phyloP scores from a whole-genome alignment of 2,329 filamentous ascomycete genomes.

The Raffaelea ambrosiae region DNA sequence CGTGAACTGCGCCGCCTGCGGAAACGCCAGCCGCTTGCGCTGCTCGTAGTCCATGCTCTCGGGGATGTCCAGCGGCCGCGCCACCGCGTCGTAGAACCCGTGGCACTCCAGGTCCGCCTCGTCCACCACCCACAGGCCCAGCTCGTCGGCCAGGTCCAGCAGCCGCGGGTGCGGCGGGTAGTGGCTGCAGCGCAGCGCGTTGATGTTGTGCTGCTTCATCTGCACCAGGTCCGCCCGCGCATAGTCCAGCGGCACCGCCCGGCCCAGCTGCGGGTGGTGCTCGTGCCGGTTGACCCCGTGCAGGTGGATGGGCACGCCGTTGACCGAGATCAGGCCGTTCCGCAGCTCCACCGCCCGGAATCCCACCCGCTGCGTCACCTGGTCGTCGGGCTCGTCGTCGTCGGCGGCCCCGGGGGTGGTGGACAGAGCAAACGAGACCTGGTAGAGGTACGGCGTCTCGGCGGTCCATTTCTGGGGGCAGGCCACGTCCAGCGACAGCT shows the following conservation, averaged over 20 bases:
- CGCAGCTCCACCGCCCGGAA: constrained; percentile 58
- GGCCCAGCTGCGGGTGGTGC: constrained; percentile 56
- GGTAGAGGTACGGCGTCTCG: constrained; percentile 55
- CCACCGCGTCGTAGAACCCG: constrained; percentile 42
- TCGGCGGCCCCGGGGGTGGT: constrained; percentile 5
- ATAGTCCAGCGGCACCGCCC: constrained; percentile 54
- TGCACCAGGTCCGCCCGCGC: constrained; percentile 52
- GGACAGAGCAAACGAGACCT: constrained; percentile 34
- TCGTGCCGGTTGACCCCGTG: constrained; percentile 63
- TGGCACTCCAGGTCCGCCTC: constrained; percentile 46
- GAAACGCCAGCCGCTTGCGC: constrained; percentile 47
- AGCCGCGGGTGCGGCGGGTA: constrained; percentile 56
- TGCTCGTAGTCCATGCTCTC: constrained; percentile 52
- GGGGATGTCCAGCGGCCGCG: constrained; percentile 41
- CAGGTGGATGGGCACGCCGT: constrained; percentile 52
- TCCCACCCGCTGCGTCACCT: constrained; percentile 46
- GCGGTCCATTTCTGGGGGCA: constrained; percentile 61
- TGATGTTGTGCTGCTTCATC: constrained; percentile 66
- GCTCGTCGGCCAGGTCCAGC: constrained; percentile 53
- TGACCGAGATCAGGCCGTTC: constrained; percentile 52
- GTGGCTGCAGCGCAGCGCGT: constrained; percentile 60
- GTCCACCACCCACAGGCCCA: constrained; percentile 54
- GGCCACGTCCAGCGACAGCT: constrained; percentile 21
- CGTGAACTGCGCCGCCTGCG: constrained; percentile 47
- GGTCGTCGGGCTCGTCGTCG: constrained; percentile 21